phyloP scores from a whole-genome alignment of 2,329 filamentous ascomycete genomes.

The Zymoseptoria ardabiliae region DNA sequence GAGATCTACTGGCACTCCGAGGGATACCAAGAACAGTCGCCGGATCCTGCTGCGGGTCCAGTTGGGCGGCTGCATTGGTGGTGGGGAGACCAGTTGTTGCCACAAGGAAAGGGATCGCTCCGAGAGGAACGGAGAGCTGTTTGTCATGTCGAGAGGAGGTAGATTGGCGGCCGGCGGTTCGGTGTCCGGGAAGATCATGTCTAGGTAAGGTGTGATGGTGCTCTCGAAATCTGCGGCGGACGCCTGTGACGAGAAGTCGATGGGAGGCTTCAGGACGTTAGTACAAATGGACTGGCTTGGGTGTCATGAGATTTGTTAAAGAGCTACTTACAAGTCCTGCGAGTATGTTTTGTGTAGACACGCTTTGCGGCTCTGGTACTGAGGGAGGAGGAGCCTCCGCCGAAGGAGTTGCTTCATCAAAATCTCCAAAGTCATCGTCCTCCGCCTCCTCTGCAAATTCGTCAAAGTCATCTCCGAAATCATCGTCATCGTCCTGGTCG shows the following conservation, averaged over 20 bases:
- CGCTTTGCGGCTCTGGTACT: slow-evolving; percentile 27
- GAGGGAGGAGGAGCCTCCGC: slow-evolving; percentile 27
- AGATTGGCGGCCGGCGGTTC: slow-evolving; percentile 22
- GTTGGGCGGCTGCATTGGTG: slow-evolving; percentile 88
- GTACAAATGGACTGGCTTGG: not conserved
- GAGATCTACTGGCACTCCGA: slow-evolving; percentile 91
- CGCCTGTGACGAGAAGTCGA: slow-evolving; percentile 5
- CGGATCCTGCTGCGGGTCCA: slow-evolving; percentile 96
- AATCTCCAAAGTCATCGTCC: slow-evolving; percentile 46
- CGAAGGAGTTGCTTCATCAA: slow-evolving; percentile 38
- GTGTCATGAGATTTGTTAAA: slow-evolving; percentile 7
- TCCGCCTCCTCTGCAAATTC: slow-evolving; percentile 50
- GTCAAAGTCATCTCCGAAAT: slow-evolving; percentile 63
- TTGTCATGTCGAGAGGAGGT: slow-evolving; percentile 23
- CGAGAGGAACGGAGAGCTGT: slow-evolving; percentile 64
- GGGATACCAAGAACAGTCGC: slow-evolving; percentile 86
- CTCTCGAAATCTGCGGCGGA: slow-evolving; percentile 51
- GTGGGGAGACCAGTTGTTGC: slow-evolving; percentile 92
- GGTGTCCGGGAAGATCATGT: slow-evolving; percentile 56
- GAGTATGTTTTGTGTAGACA: slow-evolving; percentile 31
- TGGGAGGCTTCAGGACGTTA: slow-evolving; percentile 15
- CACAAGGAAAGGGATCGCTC: slow-evolving; percentile 84
- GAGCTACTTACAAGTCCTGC: slow-evolving; percentile 42
- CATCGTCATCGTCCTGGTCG: slow-evolving; percentile 58
- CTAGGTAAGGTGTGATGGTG: slow-evolving; percentile 59